A percentile compares a stretch with the other conserved stretches of the same genome.
phyloP scores from a whole-genome alignment of 176 grass and related monocot genomes.

The Pharus latifolius region DNA sequence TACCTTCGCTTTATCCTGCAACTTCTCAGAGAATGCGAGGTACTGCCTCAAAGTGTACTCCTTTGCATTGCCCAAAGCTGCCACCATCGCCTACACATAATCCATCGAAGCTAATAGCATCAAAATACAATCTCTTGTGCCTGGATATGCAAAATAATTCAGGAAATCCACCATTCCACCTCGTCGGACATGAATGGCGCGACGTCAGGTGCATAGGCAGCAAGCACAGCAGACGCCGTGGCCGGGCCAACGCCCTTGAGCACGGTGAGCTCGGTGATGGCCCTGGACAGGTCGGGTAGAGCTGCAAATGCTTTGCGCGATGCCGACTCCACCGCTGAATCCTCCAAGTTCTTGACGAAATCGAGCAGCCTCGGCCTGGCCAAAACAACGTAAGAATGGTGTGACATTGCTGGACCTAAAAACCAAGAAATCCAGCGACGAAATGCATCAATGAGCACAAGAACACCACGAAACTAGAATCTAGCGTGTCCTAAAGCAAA shows the following conservation, averaged over 20 bases:
- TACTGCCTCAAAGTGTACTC: constrained; percentile 90
- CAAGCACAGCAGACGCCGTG: constrained; percentile 75
- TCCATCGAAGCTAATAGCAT: neutral
- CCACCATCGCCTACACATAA: constrained; percentile 55
- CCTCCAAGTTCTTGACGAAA: constrained; percentile 64
- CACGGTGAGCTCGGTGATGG: constrained; percentile 60
- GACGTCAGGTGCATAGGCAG: constrained; percentile 55
- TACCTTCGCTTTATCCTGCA: constrained; percentile 75
- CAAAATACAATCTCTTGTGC: neutral
- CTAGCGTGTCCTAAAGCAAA: too few species aligned
- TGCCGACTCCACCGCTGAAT: constrained; percentile 45
- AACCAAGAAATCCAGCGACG: neutral
- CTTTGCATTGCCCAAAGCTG: constrained; percentile 64
- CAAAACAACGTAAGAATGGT: neutral
- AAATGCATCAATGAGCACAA: neutral
- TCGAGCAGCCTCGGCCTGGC: constrained; percentile 72
- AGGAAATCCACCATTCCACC: constrained; percentile 30
- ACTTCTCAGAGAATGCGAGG: constrained; percentile 68
- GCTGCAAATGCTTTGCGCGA: constrained; percentile 61
- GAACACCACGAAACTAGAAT: neutral
- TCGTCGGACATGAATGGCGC: constrained; percentile 88
- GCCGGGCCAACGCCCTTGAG: constrained; percentile 74
- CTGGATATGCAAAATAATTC: neutral
- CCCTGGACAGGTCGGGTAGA: constrained; percentile 57
- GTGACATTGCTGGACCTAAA: neutral